Evolutionary conservation across 78 protist genomes (phyloP).

Genomic region (Tieghemostelium lacteum): DNA sequence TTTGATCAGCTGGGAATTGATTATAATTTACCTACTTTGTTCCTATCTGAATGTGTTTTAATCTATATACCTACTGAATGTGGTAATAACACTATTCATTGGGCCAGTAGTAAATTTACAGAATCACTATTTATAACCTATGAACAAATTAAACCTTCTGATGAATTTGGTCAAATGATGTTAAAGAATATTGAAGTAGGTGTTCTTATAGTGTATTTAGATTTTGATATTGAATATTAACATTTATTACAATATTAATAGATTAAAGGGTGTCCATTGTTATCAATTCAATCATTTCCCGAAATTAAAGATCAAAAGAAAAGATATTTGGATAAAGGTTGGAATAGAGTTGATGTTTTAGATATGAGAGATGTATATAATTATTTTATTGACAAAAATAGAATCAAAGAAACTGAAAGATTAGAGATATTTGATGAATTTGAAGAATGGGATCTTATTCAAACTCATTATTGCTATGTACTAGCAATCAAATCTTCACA

Average conservation of each 20-base stretch:
- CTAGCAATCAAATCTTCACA: conserved; percentile 62
- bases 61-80: conserved; percentile 53
- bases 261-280: conserved; percentile 78
- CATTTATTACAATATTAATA: not conserved
- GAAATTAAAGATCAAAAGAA: conserved; percentile 62
- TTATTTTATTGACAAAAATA: conserved; percentile 55
- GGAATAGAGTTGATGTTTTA: conserved; percentile 62
- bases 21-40: conserved; percentile 59
- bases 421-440: conserved; percentile 81
- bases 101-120: conserved; percentile 41
- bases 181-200: conserved; percentile 75
- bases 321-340: conserved; percentile 35
- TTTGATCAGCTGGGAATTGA: conserved; percentile 15
- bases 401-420: conserved; percentile 48
- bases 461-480: conserved; percentile 75
- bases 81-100: conserved; percentile 45
- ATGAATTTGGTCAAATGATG: conserved; percentile 82
- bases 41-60: conserved; percentile 74
- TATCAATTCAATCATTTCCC: conserved; percentile 62
- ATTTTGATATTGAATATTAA: too few species aligned
- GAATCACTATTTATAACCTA: conserved; percentile 65
- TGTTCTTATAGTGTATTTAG: too few species aligned
- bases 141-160: conserved; percentile 82
- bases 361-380: conserved; percentile 70
- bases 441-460: conserved; percentile 82